These are phyloP conservation scores for Fusarium irregulare DNA, from an alignment of 2,329 filamentous ascomycete species.

Conservation along the genomic window DNA sequence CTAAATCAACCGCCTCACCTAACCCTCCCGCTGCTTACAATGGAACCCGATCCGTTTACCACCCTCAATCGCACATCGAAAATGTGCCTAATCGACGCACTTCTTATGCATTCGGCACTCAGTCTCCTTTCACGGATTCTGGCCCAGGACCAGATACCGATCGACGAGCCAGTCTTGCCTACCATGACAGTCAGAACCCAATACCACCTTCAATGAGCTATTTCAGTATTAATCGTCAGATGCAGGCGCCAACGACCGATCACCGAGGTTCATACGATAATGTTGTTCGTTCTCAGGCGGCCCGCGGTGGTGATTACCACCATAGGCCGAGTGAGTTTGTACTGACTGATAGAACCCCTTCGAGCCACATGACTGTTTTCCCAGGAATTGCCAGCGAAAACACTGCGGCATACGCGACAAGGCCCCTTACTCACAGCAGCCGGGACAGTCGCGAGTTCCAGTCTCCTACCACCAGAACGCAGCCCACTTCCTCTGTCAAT, in stretches of 20 bases:
- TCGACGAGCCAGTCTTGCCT: constrained; percentile 34
- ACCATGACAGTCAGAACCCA: constrained; percentile 43
- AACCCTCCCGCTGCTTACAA: constrained; percentile 27
- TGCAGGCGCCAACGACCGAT: constrained; percentile 35
- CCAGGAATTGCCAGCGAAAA: background rate
- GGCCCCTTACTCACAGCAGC: background rate
- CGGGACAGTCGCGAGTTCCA: constrained; percentile 2
- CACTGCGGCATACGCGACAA: background rate
- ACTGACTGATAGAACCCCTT: constrained; percentile 19
- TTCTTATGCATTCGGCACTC: constrained; percentile 16
- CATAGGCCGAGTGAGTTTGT: constrained; percentile 13
- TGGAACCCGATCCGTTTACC: constrained; percentile 13
- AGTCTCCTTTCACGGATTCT: constrained; percentile 17
- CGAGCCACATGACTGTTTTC: background rate
- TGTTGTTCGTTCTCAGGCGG: background rate
- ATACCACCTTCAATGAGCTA: constrained; percentile 25
- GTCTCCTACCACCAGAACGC: background rate
- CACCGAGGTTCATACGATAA: constrained; percentile 34
- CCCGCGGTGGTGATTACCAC: background rate
- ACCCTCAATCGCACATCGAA: constrained; percentile 23
- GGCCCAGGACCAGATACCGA: constrained; percentile 17
- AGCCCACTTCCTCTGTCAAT: constrained; percentile 2
- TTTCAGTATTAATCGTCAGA: constrained; percentile 38
- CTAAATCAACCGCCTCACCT: constrained; percentile 28
- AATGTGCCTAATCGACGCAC: constrained; percentile 5